These are phyloP conservation scores for Suhomyces panamericanus DNA, from an alignment of 1,139 yeast genomes.

Conservation along the genomic window DNA sequence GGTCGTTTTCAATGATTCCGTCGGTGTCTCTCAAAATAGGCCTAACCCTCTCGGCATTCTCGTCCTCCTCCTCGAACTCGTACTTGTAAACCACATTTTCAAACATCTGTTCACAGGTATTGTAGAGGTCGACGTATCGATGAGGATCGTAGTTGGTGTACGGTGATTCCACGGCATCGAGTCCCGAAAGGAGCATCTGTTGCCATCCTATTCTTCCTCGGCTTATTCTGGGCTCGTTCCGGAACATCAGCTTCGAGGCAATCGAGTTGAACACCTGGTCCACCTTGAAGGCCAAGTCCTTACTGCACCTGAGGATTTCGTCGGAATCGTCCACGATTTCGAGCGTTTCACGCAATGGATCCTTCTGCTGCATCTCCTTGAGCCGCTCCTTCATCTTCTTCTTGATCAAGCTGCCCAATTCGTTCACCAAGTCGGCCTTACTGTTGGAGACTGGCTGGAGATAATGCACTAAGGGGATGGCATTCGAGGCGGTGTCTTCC, in stretches of 20 bases:
- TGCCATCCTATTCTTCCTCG: conserved; percentile 26
- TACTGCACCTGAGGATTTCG: conserved; percentile 21
- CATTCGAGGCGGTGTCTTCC: background rate
- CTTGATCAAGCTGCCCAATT: conserved; percentile 41
- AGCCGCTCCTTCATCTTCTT: conserved; percentile 24
- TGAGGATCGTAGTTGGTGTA: conserved; percentile 13
- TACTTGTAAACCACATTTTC: conserved; percentile 23
- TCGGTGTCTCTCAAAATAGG: background rate
- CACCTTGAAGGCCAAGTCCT: conserved; percentile 24
- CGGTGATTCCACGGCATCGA: conserved; percentile 21
- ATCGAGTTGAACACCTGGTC: conserved; percentile 17
- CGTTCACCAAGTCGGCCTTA: conserved; percentile 34
- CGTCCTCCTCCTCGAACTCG: conserved; percentile 22
- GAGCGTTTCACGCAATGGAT: conserved; percentile 1
- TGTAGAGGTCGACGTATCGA: conserved; percentile 17
- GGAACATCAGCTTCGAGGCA: conserved; percentile 4
- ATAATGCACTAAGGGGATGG: background rate
- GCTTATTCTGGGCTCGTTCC: conserved; percentile 12
- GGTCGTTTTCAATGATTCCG: background rate
- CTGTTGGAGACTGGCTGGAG: conserved; percentile 25
- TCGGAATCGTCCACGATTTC: conserved; percentile 23
- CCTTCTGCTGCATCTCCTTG: conserved; percentile 5
- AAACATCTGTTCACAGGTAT: conserved; percentile 26
- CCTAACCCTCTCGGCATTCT: conserved; percentile 11
- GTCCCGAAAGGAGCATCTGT: conserved; percentile 27